phyloP scores from a whole-genome alignment of 495 filamentous ascomycete species.

The Acidomyces sp. region DNA sequence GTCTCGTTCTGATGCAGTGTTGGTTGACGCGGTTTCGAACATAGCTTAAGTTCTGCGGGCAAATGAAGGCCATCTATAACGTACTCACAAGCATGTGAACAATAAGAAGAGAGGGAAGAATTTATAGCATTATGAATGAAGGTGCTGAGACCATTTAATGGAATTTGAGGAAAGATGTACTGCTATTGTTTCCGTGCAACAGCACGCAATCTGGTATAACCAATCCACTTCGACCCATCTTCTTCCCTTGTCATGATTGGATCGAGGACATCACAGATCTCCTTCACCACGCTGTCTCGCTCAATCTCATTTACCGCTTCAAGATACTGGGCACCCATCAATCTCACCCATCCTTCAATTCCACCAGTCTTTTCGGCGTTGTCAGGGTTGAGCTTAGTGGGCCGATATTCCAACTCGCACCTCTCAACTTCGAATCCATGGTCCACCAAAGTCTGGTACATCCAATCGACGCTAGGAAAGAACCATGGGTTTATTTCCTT shows the following conservation, averaged over 20 bases:
- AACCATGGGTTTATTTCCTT: conserved; percentile 53
- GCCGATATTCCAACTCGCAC: conserved; percentile 51
- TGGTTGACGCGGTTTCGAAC: too few relatives aligned
- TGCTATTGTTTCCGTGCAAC: conserved; percentile 38
- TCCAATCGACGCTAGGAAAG: conserved; percentile 52
- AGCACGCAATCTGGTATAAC: conserved; percentile 61
- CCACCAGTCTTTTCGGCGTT: conserved; percentile 38
- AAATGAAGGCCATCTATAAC: too few relatives aligned
- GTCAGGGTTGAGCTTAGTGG: conserved; percentile 42
- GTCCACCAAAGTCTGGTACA: conserved; percentile 37
- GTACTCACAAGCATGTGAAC: too few relatives aligned
- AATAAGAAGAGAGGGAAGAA: too few relatives aligned
- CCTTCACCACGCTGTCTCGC: conserved; percentile 42
- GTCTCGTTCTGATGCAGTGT: too few relatives aligned
- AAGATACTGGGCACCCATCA: conserved; percentile 50
- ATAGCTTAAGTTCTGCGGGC: too few relatives aligned
- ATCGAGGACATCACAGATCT: conserved; percentile 41
- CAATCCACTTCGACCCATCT: conserved; percentile 48
- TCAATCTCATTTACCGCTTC: conserved; percentile 38
- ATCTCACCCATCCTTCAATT: conserved; percentile 55
- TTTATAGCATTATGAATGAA: too few relatives aligned
- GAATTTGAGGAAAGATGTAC: too few relatives aligned
- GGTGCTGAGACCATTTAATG: too few relatives aligned
- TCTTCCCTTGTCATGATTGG: conserved; percentile 37
- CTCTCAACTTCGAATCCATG: conserved; percentile 48